These are phyloP conservation scores for Ophiobolus disseminans DNA, from an alignment of 2,329 filamentous ascomycete genomes.

Conservation along the genomic window DNA sequence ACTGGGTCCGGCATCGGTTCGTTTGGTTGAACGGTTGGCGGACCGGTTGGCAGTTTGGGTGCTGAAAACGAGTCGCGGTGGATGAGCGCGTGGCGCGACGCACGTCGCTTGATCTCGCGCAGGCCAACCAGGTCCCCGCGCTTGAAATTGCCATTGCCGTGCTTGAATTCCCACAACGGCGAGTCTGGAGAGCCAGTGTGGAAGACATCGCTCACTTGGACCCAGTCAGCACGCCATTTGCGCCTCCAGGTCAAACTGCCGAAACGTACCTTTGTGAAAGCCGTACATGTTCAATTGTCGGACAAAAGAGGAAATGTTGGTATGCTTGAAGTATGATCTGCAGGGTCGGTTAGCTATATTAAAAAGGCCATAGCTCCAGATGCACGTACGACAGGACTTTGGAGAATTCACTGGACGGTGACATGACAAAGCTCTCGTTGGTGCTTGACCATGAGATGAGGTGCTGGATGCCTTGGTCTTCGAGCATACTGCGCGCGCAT, in stretches of 20 bases:
- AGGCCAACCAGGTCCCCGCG: conserved; percentile 89
- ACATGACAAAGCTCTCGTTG: conserved; percentile 99
- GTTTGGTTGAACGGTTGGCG: conserved; percentile 83
- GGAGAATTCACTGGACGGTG: conserved; percentile 94
- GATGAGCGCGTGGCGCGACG: conserved; percentile 90
- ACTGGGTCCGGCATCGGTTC: conserved; percentile 81
- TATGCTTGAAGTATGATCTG: conserved; percentile 99
- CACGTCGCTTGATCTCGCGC: conserved; percentile 92
- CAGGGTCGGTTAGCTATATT: conserved; percentile 33
- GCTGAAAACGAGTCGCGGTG: conserved; percentile 85
- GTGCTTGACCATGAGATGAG: conserved; percentile 94
- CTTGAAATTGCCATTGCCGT: conserved; percentile 96
- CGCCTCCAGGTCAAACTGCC: conserved; percentile 3
- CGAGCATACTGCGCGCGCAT: conserved; percentile 78
- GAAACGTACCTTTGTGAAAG: conserved; percentile 87
- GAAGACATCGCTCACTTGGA: conserved; percentile 92
- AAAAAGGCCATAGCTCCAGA: conserved; percentile 34
- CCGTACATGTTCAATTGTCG: conserved; percentile 99
- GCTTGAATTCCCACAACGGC: conserved; percentile 98
- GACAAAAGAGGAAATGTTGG: conserved; percentile 98
- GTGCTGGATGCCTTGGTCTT: conserved; percentile 90
- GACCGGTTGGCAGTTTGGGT: conserved; percentile 72
- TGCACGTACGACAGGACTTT: conserved; percentile 90
- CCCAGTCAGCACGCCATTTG: conserved; percentile 16
- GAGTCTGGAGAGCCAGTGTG: conserved; percentile 93